Conservation (phyloP, 352 stramenopile species). For the Ophiocytium majus region DNA sequence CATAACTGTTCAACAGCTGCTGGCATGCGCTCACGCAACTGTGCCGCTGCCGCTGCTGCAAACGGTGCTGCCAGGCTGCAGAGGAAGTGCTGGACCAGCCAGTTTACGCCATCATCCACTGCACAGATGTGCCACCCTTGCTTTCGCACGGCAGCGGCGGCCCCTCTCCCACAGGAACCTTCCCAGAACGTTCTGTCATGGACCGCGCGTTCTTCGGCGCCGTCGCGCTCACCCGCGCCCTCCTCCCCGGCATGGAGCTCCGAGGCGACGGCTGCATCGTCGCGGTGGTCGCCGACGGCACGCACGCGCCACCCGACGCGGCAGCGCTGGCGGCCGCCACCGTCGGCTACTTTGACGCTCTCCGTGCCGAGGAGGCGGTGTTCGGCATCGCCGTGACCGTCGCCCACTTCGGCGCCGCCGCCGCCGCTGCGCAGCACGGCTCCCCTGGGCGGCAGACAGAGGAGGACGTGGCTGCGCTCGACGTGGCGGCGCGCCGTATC, state of each 20-base stretch:
- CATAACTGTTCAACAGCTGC: no score
- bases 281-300: constrained; percentile 14
- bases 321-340: constrained; percentile 20
- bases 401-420: background rate
- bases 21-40: no score
- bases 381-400: constrained; percentile 41
- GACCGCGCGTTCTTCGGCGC: constrained; percentile 22
- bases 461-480: background rate
- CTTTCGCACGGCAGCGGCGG: no score
- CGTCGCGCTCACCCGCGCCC: constrained; percentile 28
- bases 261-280: constrained; percentile 25
- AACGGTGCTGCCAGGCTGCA: no score
- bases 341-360: constrained; percentile 39
- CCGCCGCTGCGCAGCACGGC: background rate
- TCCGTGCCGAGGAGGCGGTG: constrained; percentile 36
- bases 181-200: constrained; percentile 18
- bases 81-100: constrained; percentile 33
- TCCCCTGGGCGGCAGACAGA: background rate
- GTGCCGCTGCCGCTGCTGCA: no score
- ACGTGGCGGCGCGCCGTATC: background rate
- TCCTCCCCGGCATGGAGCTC: constrained; percentile 44
- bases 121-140: constrained; percentile 4
- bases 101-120: constrained; percentile 49
- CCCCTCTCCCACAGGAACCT: no score
- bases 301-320: background rate